Base-by-base conservation (phyloP, 2,329 filamentous ascomycete genomes). In the Ceratocystis huliohia region DNA sequence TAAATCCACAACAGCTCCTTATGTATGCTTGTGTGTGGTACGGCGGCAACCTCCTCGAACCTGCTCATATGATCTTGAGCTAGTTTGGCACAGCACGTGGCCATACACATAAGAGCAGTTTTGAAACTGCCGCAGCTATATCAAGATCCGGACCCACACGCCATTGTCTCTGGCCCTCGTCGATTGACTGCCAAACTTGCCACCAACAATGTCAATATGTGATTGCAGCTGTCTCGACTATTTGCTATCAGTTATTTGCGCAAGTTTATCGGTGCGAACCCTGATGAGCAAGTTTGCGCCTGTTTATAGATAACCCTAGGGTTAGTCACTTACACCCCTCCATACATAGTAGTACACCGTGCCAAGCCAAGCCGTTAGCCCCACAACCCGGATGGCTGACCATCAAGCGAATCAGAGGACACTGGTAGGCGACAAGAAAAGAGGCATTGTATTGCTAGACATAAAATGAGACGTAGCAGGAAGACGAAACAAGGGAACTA, bases 211-310 rank as follows among this genome's bases (percentile, higher is more conserved):
- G 4, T 15, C 10, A 13, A 41, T 15, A 15, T 15, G 1, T 41
- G 10, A 15, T 41, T n/a, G 56, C 4, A 13, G 56, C 28, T 30
- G 37, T 37, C 56, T 30, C 20, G 53, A 30, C 33, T 57, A 17
- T 30, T 6, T 7, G 22, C 20, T 30, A 17, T 68, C 50, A 61
- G 63, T 59, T 61, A 46, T 45, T 46, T 61, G 63, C 64, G 68
- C 68, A 66, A 67, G 66, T 50, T 68, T 66, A 63, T 37, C 13
- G 20, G 25, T 20, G 65, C 22, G 37, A 41, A 70, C 69, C 66
- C 61, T 67, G 70, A 69, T 71, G 70, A 71, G 70, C 70, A 68
- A 61, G 68, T 70, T 70, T 68, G 66, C 64, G 67, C 57, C 50
- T 22, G 30, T 69, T 69, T 53, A 20, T 10, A 2, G 2, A 33